Percentiles rank a stretch among this genome's conserved stretches.
Conservation (phyloP, 2,329 filamentous ascomycete genomes). For the Trichoderma simmonsii region DNA sequence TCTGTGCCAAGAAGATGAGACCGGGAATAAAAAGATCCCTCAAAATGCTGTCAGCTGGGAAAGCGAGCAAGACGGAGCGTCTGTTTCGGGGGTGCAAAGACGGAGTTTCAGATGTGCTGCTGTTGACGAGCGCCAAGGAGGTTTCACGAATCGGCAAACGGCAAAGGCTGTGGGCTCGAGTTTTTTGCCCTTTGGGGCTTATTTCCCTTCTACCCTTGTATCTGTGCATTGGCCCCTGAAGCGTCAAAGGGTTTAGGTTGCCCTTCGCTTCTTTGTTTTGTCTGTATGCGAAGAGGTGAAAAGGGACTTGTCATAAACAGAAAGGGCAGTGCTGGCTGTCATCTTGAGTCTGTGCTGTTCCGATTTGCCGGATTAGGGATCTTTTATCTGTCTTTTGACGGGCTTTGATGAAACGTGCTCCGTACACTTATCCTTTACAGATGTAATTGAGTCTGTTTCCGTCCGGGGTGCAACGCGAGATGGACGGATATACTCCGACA, state of each 20-base stretch:
- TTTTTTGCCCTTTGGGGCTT: not conserved
- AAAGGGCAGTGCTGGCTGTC: not conserved
- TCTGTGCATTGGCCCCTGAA: slow-evolving; percentile 2
- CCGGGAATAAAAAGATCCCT: slow-evolving; percentile 1
- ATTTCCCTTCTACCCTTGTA: not conserved
- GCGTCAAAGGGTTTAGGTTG: not conserved
- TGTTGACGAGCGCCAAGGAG: not conserved
- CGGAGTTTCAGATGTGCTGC: slow-evolving; percentile 7
- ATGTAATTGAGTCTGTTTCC: not conserved
- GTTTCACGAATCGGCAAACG: slow-evolving; percentile 10
- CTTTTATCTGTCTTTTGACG: not conserved
- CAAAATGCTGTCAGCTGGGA: not conserved
- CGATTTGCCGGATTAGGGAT: not conserved
- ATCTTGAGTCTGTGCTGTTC: not conserved
- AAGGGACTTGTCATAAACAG: not conserved
- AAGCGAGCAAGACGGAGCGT: not conserved
- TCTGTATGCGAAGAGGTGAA: not conserved
- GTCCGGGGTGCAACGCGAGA: not conserved
- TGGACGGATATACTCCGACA: not conserved
- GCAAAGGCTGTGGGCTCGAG: not conserved
- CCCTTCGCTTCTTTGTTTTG: not conserved
- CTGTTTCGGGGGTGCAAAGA: not conserved
- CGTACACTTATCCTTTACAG: not conserved
- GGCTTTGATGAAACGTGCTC: slow-evolving; percentile 1
- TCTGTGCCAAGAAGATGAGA: slow-evolving; percentile 12